Evolutionary conservation across 163 green algal genomes (phyloP).

Genomic region (Scenedesmus sp.): DNA sequence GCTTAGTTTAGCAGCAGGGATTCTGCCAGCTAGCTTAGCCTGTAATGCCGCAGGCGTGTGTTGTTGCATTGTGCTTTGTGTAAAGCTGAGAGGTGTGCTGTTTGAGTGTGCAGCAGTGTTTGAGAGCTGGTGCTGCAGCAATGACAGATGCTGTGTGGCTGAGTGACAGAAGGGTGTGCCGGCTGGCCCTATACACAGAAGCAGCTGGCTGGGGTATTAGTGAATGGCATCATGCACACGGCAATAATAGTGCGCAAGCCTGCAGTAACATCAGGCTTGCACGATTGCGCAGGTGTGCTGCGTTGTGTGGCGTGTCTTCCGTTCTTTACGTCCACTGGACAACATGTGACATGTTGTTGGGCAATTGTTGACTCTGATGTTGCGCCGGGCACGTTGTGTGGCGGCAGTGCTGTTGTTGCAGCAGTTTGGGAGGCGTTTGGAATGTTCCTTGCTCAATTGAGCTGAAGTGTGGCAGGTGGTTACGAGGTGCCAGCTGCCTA

Average conservation of each 20-base stretch:
- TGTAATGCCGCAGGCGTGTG: neutral
- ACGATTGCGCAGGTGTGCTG: neutral
- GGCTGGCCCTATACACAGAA: neutral
- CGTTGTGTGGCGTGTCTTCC: neutral
- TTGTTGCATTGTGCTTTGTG: neutral
- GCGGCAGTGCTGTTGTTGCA: neutral
- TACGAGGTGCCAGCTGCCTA: too few species aligned
- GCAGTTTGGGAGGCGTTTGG: neutral
- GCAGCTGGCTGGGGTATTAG: neutral
- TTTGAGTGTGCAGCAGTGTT: neutral
- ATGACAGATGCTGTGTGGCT: neutral
- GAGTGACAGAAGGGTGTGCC: too few species aligned
- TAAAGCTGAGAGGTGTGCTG: neutral
- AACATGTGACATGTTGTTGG: neutral
- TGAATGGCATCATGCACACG: neutral
- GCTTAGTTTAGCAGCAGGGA: too few species aligned
- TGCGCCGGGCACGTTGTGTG: neutral
- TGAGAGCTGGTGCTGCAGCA: neutral
- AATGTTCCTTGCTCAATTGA: neutral
- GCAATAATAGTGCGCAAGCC: neutral
- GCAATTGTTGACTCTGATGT: slow-evolving; percentile 2
- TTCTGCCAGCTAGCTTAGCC: too few species aligned
- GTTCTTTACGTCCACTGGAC: neutral
- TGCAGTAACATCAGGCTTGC: neutral
- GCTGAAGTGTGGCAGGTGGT: too few species aligned